Conservation (phyloP, 2,329 filamentous ascomycete species). For the Bimuria novae-zelandiae region DNA sequence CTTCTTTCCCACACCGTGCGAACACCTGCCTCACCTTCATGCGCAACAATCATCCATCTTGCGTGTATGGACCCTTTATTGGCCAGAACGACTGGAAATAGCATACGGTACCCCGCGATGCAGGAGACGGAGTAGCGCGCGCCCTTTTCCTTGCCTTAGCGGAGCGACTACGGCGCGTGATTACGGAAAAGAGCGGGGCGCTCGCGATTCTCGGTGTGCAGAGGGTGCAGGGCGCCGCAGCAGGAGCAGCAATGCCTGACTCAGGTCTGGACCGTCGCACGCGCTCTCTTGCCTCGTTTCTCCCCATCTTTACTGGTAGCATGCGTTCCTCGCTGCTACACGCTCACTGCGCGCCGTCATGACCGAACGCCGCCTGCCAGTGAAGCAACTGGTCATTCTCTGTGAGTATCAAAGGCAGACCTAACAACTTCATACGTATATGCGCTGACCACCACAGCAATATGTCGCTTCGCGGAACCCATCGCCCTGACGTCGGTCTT, state of each 20-base stretch:
- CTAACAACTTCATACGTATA: background rate
- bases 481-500: slow-evolving; percentile 93
- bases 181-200: slow-evolving; percentile 7
- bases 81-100: background rate
- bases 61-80: background rate
- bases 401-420: slow-evolving; percentile 27
- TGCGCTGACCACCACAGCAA: slow-evolving; percentile 59
- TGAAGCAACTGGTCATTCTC: slow-evolving; percentile 47
- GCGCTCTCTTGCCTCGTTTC: slow-evolving; percentile 3
- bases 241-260: slow-evolving; percentile 5
- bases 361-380: slow-evolving; percentile 45
- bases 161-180: background rate
- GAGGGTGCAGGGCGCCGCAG: background rate
- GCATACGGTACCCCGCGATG: background rate
- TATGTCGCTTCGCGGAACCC: slow-evolving; percentile 89
- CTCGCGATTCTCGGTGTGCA: slow-evolving; percentile 5
- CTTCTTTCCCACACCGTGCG: too few species aligned
- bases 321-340: slow-evolving; percentile 16
- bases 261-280: background rate
- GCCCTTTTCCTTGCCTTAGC: background rate
- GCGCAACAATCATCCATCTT: background rate
- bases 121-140: background rate
- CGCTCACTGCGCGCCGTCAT: slow-evolving; percentile 26
- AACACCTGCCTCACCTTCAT: too few species aligned
- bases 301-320: slow-evolving; percentile 7